Conservation (phyloP, 2,329 filamentous ascomycete genomes). For the Colletotrichum cereale region DNA sequence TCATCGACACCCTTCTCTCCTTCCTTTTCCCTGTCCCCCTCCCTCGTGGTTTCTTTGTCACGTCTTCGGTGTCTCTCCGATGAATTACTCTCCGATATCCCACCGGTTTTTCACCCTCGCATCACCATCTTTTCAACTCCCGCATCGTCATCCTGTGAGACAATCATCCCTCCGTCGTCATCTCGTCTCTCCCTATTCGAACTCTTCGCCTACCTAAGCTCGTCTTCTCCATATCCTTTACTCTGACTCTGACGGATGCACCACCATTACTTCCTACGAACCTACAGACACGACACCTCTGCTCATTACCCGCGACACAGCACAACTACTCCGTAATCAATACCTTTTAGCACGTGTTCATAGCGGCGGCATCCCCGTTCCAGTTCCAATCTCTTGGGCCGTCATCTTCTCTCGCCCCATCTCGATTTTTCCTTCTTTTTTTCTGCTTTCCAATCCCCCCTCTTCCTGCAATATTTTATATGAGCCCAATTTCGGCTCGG, state of each 20-base stretch:
- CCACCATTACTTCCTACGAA: background rate
- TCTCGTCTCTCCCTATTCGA: background rate
- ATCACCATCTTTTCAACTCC: slow-evolving; percentile 1
- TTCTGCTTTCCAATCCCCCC: background rate
- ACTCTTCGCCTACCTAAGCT: background rate
- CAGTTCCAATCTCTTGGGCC: background rate
- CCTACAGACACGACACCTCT: background rate
- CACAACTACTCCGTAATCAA: background rate
- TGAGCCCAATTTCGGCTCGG: slow-evolving; percentile 39
- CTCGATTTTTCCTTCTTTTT: background rate
- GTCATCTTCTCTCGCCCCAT: background rate
- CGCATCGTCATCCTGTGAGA: background rate
- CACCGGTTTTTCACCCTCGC: background rate
- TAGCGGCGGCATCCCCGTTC: background rate
- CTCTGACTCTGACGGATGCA: background rate
- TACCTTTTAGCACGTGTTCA: background rate
- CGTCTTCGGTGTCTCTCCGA: background rate
- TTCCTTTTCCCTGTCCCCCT: background rate
- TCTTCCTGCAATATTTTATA: slow-evolving; percentile 16
- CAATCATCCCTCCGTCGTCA: slow-evolving; percentile 4
- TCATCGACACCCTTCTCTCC: background rate
- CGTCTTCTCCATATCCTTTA: too few relatives aligned
- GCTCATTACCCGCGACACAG: background rate
- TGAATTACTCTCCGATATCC: background rate
- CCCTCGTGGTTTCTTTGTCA: background rate